Base-by-base conservation (phyloP, 768 basidiomycete genomes). In the Fomitopsis pulvina region DNA sequence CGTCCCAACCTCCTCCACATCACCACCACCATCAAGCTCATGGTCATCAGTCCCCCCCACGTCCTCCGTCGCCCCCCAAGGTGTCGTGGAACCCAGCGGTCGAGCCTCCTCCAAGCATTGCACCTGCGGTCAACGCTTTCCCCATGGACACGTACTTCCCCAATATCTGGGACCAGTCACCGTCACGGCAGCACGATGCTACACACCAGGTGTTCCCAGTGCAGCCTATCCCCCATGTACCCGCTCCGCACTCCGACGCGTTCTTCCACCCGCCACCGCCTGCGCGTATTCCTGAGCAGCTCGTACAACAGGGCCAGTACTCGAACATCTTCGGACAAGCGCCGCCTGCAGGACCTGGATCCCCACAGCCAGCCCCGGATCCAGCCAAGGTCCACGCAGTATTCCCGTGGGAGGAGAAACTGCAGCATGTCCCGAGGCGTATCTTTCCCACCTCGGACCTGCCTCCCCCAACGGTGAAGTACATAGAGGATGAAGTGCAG, bases 401-500 rank as follows among this genome's bases (percentile, higher is more conserved):
- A 28, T 98, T 99, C 66, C 93, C 95, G n/a, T 99, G 95, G 95
- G 95, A 99, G 63, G 78, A 82, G 51, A 77, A 78, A 57, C 83
- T 79, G 11, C 80, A 86, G 27, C 75, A 71, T 42, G 57, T 74
- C 54, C 89, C 88, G 12, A 74, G 73, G 24, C 85, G 90, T 47
- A 77, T 86, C 27, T 91, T 91, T 59, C 91, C 88, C 25, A 68
- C 65, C n/a, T 68, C 76, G 26, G 82, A 85, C 42, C 70, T 75
- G 41, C 81, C 77, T 22, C 72, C 75, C 1, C 76, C 79, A 18
- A 38, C 51, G 7, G 55, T 51, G 16, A 55, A 56, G 29, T 64
- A 59, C 52, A 57, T 64, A 28, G 60, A 59, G 41, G 55, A 56
- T 21, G 55, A 54, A 26, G 34, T 39, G 29, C 24, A 22, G 25